Evolutionary conservation across 2,329 filamentous ascomycete species (phyloP).

Genomic region (Diplodia seriata): DNA sequence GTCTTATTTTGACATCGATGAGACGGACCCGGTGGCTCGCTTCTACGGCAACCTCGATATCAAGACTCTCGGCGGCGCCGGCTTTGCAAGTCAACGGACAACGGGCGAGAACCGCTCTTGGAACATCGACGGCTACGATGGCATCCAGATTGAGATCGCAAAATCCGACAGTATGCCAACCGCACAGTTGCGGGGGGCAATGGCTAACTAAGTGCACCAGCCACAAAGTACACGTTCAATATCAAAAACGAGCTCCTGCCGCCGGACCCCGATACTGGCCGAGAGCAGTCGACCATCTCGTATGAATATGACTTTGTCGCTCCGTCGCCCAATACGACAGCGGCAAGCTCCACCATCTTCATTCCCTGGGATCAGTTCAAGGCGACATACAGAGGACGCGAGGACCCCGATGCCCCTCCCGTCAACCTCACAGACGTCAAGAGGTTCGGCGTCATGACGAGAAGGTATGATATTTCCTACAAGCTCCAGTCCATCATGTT

Average conservation of each 20-base stretch:
- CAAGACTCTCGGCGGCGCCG: slow-evolving; percentile 76
- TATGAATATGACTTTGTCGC: slow-evolving; percentile 74
- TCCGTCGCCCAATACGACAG: slow-evolving; percentile 25
- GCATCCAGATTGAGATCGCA: slow-evolving; percentile 62
- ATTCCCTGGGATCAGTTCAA: slow-evolving; percentile 71
- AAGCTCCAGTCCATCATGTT: not conserved
- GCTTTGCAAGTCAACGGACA: slow-evolving; percentile 81
- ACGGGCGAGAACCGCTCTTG: slow-evolving; percentile 62
- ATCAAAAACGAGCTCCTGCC: slow-evolving; percentile 73
- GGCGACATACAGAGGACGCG: slow-evolving; percentile 75
- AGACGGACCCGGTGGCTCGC: slow-evolving; percentile 48
- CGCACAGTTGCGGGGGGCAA: not conserved
- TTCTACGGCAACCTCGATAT: slow-evolving; percentile 78
- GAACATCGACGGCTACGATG: slow-evolving; percentile 69
- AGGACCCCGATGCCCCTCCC: slow-evolving; percentile 64
- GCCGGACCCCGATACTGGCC: slow-evolving; percentile 64
- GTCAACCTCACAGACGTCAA: slow-evolving; percentile 68
- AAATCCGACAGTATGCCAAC: slow-evolving; percentile 59
- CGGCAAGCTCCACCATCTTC: slow-evolving; percentile 52
- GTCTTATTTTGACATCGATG: slow-evolving; percentile 57
- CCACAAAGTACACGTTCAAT: slow-evolving; percentile 74
- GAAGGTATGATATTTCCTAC: slow-evolving; percentile 65
- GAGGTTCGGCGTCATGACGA: slow-evolving; percentile 78
- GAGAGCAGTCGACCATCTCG: slow-evolving; percentile 74
- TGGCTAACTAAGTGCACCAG: slow-evolving; percentile 35